Base-by-base conservation (phyloP, 2,329 filamentous ascomycete genomes). In the Daldinia eschscholtzii region DNA sequence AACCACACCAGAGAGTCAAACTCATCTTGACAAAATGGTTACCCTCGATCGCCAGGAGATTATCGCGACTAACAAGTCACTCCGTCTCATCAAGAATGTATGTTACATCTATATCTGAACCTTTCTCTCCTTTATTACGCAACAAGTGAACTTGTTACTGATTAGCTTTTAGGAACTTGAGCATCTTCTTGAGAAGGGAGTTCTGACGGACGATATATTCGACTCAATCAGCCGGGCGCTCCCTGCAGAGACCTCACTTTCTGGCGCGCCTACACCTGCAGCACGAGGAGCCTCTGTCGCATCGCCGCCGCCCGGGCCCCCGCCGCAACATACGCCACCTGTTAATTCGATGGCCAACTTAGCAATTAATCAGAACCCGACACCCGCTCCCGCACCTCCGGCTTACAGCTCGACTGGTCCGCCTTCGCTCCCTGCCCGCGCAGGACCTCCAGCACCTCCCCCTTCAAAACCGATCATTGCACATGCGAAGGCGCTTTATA, bases 51-150 rank as follows among this genome's bases (percentile, higher is more conserved):
- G 87, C 73, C 87, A 89, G 76, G 83, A 83, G 71, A 86, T 88
- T 77, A 88, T 89, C 72, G 87, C 88, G 87, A 89, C 91, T 82
- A 96, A 95, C 84, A 89, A 93, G 83, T 94, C 93, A 78, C 89
- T 97, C 78, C 91, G 93, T 72, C 91, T 89, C 76, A 94, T 97
- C 84, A 94, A 93, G 83, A 93, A 91, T 78, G 93, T 94, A 84
- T 75, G 88, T 79, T 50, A 28, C 10, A 20, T 42, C 12, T 46
- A 26, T 12, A 35, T 35, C 28, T 15, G 20, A 23, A 1, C 23
- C 9, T 46, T 58, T 26, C 5, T 35, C 7, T 35, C 33, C 39
- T 46, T 10, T 7, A n/a, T 28, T 30, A 46, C 23, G 6, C 20
- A 23, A 30, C 4, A 10, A 44, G 3, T 46, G 26, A 4, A 28